Evolutionary conservation across 805 yeast species (phyloP).

Genomic region (Teunomyces barrocoloradensis): DNA sequence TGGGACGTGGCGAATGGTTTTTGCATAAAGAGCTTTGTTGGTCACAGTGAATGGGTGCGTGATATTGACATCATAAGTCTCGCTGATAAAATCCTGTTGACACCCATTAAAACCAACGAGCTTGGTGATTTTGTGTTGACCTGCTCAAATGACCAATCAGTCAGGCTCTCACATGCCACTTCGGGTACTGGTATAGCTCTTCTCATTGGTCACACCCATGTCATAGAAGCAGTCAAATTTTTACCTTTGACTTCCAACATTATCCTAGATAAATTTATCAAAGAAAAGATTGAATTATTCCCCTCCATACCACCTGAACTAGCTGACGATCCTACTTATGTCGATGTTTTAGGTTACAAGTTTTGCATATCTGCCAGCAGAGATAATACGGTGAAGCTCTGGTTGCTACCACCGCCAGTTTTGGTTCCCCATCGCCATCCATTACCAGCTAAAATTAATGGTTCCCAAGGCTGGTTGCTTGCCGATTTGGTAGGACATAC

Average conservation of each 20-base stretch:
- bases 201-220: slow-evolving; percentile 79
- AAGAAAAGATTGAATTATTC: slow-evolving; percentile 26
- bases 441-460: slow-evolving; percentile 46
- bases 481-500: slow-evolving; percentile 69
- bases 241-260: slow-evolving; percentile 54
- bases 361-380: slow-evolving; percentile 79
- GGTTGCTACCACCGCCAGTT: slow-evolving; percentile 73
- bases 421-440: slow-evolving; percentile 55
- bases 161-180: slow-evolving; percentile 62
- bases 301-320: slow-evolving; percentile 33
- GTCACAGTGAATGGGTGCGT: slow-evolving; percentile 90
- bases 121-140: slow-evolving; percentile 62
- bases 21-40: slow-evolving; percentile 62
- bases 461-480: slow-evolving; percentile 60
- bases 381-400: slow-evolving; percentile 69
- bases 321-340: slow-evolving; percentile 25
- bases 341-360: slow-evolving; percentile 51
- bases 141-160: slow-evolving; percentile 76
- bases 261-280: slow-evolving; percentile 47
- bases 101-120: slow-evolving; percentile 18
- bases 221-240: slow-evolving; percentile 69
- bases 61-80: slow-evolving; percentile 45
- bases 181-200: slow-evolving; percentile 67
- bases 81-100: slow-evolving; percentile 13
- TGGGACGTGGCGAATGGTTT: slow-evolving; percentile 73